Evolutionary conservation across 2,329 filamentous ascomycete genomes (phyloP), one percentile per base, ranked within the genome.

Genomic region (Claviceps pazoutovae): DNA sequence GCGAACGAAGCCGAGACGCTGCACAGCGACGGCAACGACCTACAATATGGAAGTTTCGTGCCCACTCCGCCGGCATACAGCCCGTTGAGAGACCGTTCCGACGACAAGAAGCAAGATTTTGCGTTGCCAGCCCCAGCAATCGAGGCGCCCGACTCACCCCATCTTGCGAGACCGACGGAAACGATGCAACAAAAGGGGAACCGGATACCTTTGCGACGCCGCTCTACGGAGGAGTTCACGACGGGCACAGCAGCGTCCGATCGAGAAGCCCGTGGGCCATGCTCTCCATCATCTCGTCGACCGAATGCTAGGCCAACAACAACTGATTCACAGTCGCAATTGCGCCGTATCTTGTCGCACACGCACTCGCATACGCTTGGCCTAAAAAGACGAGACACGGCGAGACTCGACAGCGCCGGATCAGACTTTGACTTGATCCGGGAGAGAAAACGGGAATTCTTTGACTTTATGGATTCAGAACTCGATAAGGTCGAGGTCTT

Each of bases 401-500:
- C 68, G 51, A 65, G 68, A 65, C 56, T 67, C 58, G 66, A 76
- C 51, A 62, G 69, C 62, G 64, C 70, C 45, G 57, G 74, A 61
- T 65, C 73, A 48, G 66, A 70, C 23, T 62, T 77, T 26, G 76
- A 81, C 43, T 76, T 87, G 41, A 74, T 94, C 3, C 84, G 86
- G 45, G 74, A 82, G 52, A 78, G 82, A 17, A 83, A 95, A 65
- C 78, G 76, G n/a, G 87, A 95, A 14, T 97, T 98, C 63, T 91
- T 90, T 65, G 69, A 74, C 0, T 98, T 93, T 61, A 72, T 98
- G 50, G 88, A 96, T 59, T 72, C 71, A 9, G 86, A 98, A 68
- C 72, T 98, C 14, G 75, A 83, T n/a, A 98, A 97, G 68, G 88
- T 98, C 11, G 90, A 98, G 63, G 69, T 73, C 0, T 98, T 98